These are phyloP conservation scores for Chalciporus pseudorubinellus DNA, from an alignment of 768 basidiomycete genomes.

Conservation along the genomic window DNA sequence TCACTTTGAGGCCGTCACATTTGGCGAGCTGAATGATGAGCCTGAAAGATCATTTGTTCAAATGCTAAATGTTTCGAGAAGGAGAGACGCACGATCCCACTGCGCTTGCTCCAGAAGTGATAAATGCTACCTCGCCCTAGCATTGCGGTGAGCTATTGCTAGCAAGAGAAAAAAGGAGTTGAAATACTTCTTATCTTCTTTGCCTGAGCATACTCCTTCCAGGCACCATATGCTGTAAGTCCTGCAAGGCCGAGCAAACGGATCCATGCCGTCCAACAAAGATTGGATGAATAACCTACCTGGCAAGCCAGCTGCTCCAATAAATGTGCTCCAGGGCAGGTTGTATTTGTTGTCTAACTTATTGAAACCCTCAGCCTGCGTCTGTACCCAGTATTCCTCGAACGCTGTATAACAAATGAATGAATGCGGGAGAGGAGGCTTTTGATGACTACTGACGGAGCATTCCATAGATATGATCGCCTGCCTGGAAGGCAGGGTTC, in stretches of 20 bases:
- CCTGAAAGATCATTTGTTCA: too few relatives aligned
- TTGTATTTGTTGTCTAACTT: constrained; percentile 26
- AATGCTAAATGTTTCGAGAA: too few relatives aligned
- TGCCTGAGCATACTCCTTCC: constrained; percentile 18
- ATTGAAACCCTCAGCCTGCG: neutral
- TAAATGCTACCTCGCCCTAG: constrained; percentile 50
- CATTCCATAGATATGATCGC: constrained; percentile 19
- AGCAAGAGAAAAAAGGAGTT: too few relatives aligned
- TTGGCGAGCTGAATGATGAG: constrained; percentile 52
- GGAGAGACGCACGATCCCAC: constrained; percentile 54
- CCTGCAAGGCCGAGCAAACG: too few relatives aligned
- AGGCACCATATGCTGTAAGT: constrained; percentile 15
- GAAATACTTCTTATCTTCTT: constrained; percentile 29
- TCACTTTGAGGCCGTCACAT: constrained; percentile 55
- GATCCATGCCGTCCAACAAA: constrained; percentile 23
- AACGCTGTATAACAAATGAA: constrained; percentile 32
- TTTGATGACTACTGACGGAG: constrained; percentile 30
- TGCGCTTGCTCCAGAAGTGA: constrained; percentile 42
- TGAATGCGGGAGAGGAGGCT: constrained; percentile 35
- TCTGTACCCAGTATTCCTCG: constrained; percentile 18
- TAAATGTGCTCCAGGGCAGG: too few relatives aligned
- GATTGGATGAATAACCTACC: constrained; percentile 1
- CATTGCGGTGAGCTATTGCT: too few relatives aligned
- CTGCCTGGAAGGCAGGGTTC: constrained; percentile 2
- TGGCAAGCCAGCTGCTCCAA: constrained; percentile 32